Base-by-base conservation (phyloP, 768 basidiomycete species). In the Boletellus sp. region DNA sequence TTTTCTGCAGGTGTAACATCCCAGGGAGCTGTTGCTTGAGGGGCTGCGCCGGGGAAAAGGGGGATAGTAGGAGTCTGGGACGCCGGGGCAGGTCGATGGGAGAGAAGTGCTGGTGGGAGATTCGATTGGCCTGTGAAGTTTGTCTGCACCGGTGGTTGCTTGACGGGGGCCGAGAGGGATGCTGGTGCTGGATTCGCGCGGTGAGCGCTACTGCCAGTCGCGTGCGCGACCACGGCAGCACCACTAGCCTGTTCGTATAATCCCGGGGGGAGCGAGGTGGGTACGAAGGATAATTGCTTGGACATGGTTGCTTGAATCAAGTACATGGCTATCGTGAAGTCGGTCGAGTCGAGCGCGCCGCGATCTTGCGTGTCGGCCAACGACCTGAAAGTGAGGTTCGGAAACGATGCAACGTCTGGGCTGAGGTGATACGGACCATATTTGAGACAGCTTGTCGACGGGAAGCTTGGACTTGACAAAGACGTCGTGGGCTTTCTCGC, bases 271-370 rank as follows among this genome's bases (percentile, higher is more conserved):
- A 98, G 77, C 3, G 77, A 71, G 6, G 78, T 68, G 32, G 94
- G 94, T 43, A 94, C 77, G 52, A 77, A 78, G 45, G 83, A 73
- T 48, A 91, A 72, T 53, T 85, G 79, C 48, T 80, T 80, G 46
- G 86, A 82, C 94, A 97, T 96, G 34, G 80, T 73, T n/a, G 81
- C 86, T 69, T 97, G 94, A 56, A 98, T 94, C 64, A 97, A 81
- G 68, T 91, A 92, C 94, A 96, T 94, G 35, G 87, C 96, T 61
- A 99, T 83, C 52, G 88, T 85, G 64, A 99, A 99, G 70, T 99
- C 96, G 39, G 86, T 77, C 15, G 83, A 73, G 66, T 99, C 96
- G 52, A 99, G 83, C 12, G 78, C 74, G 45, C 96, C 95, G 53
- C 96, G 80, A 57, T 88, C 81, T 69, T 94, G 89, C 4, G 94